These are phyloP conservation scores for Fusarium foetens DNA, from an alignment of 2,329 filamentous ascomycete genomes.

Conservation along the genomic window DNA sequence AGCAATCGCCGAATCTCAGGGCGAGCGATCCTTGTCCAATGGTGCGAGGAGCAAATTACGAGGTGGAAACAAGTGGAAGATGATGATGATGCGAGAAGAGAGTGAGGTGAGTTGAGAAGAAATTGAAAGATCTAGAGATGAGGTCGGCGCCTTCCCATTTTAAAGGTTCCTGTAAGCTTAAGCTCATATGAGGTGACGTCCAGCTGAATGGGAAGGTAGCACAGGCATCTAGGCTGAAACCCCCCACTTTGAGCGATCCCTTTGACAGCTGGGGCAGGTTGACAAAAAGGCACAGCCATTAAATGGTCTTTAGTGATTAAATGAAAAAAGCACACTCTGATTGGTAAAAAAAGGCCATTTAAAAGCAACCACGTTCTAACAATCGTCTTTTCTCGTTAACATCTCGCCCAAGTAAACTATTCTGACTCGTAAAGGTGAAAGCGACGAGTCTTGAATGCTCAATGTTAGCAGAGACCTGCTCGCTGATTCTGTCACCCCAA, in stretches of 20 bases:
- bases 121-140: slow-evolving; percentile 4
- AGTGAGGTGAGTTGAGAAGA: neutral
- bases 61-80: neutral
- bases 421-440: too few relatives aligned
- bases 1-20: slow-evolving; percentile 42
- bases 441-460: neutral
- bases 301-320: neutral
- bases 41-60: neutral
- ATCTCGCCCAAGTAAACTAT: accelerated
- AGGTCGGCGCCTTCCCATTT: slow-evolving; percentile 30
- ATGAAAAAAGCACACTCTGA: neutral
- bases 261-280: neutral
- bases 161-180: slow-evolving; percentile 13
- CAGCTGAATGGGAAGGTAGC: slow-evolving; percentile 31
- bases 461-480: neutral
- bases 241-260: slow-evolving; percentile 19
- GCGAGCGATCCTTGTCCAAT: slow-evolving; percentile 29
- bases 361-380: accelerated
- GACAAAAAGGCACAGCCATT: slow-evolving; percentile 1
- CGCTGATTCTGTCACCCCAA: slow-evolving; percentile 16
- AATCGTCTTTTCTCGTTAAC: accelerated
- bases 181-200: slow-evolving; percentile 17
- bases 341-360: neutral
- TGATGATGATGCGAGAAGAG: neutral
- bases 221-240: slow-evolving; percentile 31